Base-by-base conservation (phyloP, 1,284 basidiomycete species). In the Trametes sp. region DNA sequence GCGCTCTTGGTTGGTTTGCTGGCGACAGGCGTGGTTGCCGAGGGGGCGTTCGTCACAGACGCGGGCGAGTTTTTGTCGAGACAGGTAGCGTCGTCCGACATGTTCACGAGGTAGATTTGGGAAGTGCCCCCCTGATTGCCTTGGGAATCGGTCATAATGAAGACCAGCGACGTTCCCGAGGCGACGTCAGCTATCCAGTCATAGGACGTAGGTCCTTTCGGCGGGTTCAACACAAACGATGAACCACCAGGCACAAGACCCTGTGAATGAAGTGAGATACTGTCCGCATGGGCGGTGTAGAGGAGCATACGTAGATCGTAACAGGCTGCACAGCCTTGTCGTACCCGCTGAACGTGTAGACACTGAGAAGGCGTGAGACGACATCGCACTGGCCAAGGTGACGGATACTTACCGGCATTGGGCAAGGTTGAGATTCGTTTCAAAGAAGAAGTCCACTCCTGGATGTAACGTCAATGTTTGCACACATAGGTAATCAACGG, bases 221-320 rank as follows among this genome's bases (percentile, higher is more conserved):
- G 80, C 38, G 87, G 81, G 21, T 76, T 68, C 16, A 92, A 63
- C n/a, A 77, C 59, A 63, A 87, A 76, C 9, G 79, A 69, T 23
- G 80, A 75, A 14, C 91, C 91, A 19, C 83, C 83, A 14, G 90
- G 90, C 59, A 93, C 83, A 23, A 90, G 68, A 26, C 82, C 89
- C 90, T 90, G 54, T 2, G 24, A 3, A 26, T 36, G 10, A 54
- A 38, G 31, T 19, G 62, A 42, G 29, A 35, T 42, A 26, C 50
- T 13, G 19, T 3, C 23, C 14, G 38, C 35, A 19, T 24, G n/a
- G 42, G 14, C 31, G 11, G 28, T 14, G 1, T 10, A 48, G 28
- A 46, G 23, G 19, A 38, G 75, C 82, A 61, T 68, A 90, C 89
- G 57, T 76, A 74, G 48, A 92, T 84, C 2, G 83, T 86, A 19